Conservation (phyloP, 352 stramenopile genomes). For the Porosira glacialis region DNA sequence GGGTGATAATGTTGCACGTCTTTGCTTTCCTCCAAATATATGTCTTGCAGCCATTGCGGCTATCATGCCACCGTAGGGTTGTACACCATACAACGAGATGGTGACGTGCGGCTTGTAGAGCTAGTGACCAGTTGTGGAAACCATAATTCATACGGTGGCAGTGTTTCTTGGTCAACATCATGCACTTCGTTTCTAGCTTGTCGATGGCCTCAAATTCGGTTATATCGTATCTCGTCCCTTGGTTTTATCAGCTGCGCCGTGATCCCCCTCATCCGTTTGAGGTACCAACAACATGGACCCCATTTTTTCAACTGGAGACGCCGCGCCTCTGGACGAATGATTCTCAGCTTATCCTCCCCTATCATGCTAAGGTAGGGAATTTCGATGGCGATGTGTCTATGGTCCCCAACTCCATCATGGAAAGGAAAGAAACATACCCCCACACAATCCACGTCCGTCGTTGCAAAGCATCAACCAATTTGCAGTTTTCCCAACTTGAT, state of each 20-base stretch:
- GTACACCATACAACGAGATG: too few species aligned
- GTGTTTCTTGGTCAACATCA: background rate
- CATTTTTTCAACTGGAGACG: constrained; percentile 13
- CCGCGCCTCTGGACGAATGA: constrained; percentile 10
- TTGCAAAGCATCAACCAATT: too few species aligned
- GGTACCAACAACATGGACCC: background rate
- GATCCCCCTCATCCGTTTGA: background rate
- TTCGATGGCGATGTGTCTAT: constrained; percentile 26
- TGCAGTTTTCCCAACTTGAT: too few species aligned
- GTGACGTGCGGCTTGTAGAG: too few species aligned
- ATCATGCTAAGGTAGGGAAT: constrained; percentile 17
- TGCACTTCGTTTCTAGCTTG: constrained; percentile 1
- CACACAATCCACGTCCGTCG: too few species aligned
- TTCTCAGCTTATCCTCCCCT: constrained; percentile 9
- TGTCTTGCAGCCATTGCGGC: too few species aligned
- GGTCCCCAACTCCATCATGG: constrained; percentile 19
- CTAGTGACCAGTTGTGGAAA: background rate
- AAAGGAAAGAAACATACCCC: constrained; percentile 7
- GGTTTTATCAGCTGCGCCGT: too few species aligned
- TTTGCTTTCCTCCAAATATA: too few species aligned
- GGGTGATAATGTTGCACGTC: too few species aligned
- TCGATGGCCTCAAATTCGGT: too few species aligned
- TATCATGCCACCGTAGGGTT: too few species aligned
- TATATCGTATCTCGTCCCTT: background rate
- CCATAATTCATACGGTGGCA: background rate